phyloP scores from a whole-genome alignment of 2,329 filamentous ascomycete species.

The Cladophialophora carrionii region DNA sequence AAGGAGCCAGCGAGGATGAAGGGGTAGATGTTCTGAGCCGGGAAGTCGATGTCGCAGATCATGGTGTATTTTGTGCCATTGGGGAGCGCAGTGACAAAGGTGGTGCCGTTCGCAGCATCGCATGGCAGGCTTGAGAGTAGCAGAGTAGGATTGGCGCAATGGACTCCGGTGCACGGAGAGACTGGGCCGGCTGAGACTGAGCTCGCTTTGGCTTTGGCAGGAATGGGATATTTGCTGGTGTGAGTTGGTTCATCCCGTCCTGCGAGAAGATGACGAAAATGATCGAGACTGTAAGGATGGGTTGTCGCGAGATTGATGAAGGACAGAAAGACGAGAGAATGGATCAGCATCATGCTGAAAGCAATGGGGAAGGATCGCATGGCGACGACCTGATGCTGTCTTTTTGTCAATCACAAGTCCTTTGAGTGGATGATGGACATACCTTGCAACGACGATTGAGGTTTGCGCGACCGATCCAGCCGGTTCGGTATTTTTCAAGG shows the following conservation, averaged over 20 bases:
- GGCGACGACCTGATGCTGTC: slow-evolving; percentile 1
- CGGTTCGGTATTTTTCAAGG: slow-evolving; percentile 1
- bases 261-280: slow-evolving; percentile 20
- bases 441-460: slow-evolving; percentile 3
- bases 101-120: slow-evolving; percentile 19
- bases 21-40: slow-evolving; percentile 38
- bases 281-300: slow-evolving; percentile 15
- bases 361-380: slow-evolving; percentile 22
- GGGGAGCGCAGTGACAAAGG: not conserved
- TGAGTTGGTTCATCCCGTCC: slow-evolving; percentile 20
- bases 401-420: slow-evolving; percentile 7
- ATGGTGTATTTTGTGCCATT: slow-evolving; percentile 40
- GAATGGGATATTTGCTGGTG: slow-evolving; percentile 22
- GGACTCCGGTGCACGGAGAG: slow-evolving; percentile 16
- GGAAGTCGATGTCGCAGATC: slow-evolving; percentile 40
- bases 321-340: slow-evolving; percentile 9
- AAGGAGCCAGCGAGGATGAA: slow-evolving; percentile 39
- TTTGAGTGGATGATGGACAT: not conserved
- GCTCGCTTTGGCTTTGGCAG: slow-evolving; percentile 16
- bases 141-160: slow-evolving; percentile 16
- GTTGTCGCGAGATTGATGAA: slow-evolving; percentile 3
- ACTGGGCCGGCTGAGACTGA: slow-evolving; percentile 9
- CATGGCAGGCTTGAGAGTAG: slow-evolving; percentile 22
- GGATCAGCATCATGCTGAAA: slow-evolving; percentile 31
- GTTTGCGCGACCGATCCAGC: slow-evolving; percentile 16